Evolutionary conservation across 23 red algal species (phyloP).

Genomic region (Pyropia yezoensis): DNA sequence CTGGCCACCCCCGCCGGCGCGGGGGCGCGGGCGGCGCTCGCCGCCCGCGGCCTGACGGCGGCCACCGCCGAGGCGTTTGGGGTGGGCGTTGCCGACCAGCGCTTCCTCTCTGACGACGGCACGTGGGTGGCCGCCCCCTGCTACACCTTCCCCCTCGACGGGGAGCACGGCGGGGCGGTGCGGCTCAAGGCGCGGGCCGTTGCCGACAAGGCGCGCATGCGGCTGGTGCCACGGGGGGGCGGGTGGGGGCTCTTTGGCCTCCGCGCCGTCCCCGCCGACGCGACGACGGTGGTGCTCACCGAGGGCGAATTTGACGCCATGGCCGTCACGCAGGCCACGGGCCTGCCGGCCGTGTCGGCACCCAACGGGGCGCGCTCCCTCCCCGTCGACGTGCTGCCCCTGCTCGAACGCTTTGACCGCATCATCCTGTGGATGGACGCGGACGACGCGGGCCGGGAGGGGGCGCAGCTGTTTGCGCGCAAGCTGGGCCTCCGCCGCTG

Average conservation of each 20-base stretch:
- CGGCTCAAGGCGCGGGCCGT: constrained; percentile 60
- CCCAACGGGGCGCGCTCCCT: constrained; percentile 62
- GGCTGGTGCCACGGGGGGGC: constrained; percentile 51
- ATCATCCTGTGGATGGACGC: constrained; percentile 94
- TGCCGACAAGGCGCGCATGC: constrained; percentile 30
- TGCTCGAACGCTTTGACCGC: constrained; percentile 50
- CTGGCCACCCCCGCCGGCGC: too few species aligned
- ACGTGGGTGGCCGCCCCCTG: constrained; percentile 19
- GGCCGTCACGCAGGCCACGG: constrained; percentile 70
- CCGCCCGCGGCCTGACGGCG: constrained; percentile 25
- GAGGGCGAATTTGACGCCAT: constrained; percentile 98
- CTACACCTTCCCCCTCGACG: constrained; percentile 72
- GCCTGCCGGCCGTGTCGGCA: constrained; percentile 54
- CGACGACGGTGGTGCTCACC: constrained; percentile 54
- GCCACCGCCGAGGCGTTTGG: constrained; percentile 35
- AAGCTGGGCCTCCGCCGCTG: constrained; percentile 75
- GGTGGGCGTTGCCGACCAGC: constrained; percentile 27
- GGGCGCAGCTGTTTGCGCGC: constrained; percentile 54
- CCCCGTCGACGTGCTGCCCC: constrained; percentile 30
- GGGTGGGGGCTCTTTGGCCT: constrained; percentile 85
- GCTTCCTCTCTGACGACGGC: constrained; percentile 11
- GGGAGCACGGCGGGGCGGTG: constrained; percentile 4
- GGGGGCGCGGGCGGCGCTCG: too few species aligned
- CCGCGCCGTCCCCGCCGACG: constrained; percentile 34
- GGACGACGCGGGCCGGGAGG: constrained; percentile 63